Evolutionary conservation across 73 alveolate species (phyloP), one percentile per base, ranked within the genome.

Genomic region (Blepharisma stoltei): DNA sequence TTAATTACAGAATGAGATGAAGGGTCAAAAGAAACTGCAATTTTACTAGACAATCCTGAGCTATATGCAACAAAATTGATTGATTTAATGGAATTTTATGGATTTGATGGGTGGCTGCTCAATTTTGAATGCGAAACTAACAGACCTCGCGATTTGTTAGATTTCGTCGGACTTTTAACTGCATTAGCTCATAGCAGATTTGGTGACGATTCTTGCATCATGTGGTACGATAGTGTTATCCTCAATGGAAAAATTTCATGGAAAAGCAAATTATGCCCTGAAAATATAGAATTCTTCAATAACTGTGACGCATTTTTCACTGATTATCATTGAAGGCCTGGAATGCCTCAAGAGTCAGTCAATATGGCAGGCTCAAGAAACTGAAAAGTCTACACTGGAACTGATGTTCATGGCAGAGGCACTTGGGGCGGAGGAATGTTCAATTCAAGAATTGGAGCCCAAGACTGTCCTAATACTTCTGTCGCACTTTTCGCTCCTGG

Each of bases 341-440:
- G 70, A 9, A 21, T 11, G 23, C 77, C 70, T 3, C 55, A 73
- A 9, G 78, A 69, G 8, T 81, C 86, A 2, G n/a, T 76, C 18
- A 70, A 49, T 25, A 49, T 32, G 11, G 21, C 78, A 0, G 73
- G 73, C 46, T 8, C 14, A 9, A 25, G 45, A 11, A 25, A 81
- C 6, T 80, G 54, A 25, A 86, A 86, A 45, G 86, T 86, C 41
- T 86, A 32, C 70, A 45, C 44, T 27, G 93, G 93, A 37, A 86
- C 85, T 41, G 93, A 86, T 41, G 67, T 65, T 4, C 81, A 49
- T 50, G 93, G 93, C 0, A 73, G 93, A 76, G 93, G 93, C 3
- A 86, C 93, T 44, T 86, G 73, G 38, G 90, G 88, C 25, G 94
- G 90, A 4, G 94, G 94, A 4, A 45, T 32, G 55, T 81, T 65